Evolutionary conservation across 2,329 filamentous ascomycete species (phyloP), one percentile per base, ranked within the genome.

Genomic region (Beauveria varroae): DNA sequence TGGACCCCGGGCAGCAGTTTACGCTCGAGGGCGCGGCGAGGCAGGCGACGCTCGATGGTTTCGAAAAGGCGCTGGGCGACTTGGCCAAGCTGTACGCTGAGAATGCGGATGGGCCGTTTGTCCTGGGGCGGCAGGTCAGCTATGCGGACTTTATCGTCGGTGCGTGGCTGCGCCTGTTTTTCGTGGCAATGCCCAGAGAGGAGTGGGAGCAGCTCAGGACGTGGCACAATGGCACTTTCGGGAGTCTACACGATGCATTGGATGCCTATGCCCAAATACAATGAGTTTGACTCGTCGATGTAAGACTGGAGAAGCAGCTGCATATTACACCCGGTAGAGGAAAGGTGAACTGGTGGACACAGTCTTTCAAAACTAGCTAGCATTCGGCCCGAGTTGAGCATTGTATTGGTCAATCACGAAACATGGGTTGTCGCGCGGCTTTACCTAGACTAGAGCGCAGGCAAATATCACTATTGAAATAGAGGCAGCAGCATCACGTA

Each of bases 71-170:
- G 49, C 66, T 85, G 24, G 75, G 70, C 1, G 75, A 68, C 5
- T 65, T 85, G 43, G 77, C 74, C 0, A 71, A 68, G 63, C 61
- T 80, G 2, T 84, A 78, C 3, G 62, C 24, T 49, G 74, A 81
- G 53, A 20, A 41, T 3, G 51, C 65, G 0, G 70, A 63, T 14
- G 81, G 81, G 7, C 79, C 80, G 0, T 85, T 80, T 54, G 26
- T 85, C 1, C 71, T 82, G 2, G 82, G 81, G 0, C 53, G 64
- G 1, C 67, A 65, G 67, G 73, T 75, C 1, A 78, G 67, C 50
- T 84, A 85, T 72, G 82, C 81, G 1, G 84, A 86, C 66, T 66
- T 84, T 0, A 82, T 85, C 40, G 76, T 86, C 1, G 83, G 82
- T 1, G 81, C 72, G 0, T 86, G 58, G 58, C 41, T 61, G 41